Conservation (phyloP, 73 alveolate genomes). For the Stentor coeruleus region DNA sequence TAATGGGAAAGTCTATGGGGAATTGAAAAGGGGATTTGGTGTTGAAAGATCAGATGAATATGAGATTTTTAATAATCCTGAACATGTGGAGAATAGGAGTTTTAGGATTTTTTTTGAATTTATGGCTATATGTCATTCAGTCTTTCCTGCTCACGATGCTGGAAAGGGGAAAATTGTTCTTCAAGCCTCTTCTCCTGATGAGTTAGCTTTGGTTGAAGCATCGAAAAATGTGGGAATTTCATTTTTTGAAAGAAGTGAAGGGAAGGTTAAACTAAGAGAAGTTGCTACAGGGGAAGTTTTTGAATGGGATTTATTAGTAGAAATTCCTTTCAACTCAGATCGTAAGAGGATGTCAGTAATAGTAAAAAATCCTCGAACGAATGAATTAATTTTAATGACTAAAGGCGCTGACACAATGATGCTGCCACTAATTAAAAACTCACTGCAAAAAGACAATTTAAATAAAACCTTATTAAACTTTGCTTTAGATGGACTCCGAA, state of each 20-base stretch:
- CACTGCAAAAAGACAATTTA: too few species aligned
- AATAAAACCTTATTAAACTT: too few species aligned
- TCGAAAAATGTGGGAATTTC: background rate
- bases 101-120: background rate
- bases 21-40: too few species aligned
- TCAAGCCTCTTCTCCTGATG: constrained; percentile 89
- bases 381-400: constrained; percentile 44
- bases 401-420: constrained; percentile 82
- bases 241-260: background rate
- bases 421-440: constrained; percentile 39
- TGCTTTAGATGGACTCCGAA: constrained; percentile 80
- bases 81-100: constrained; percentile 32
- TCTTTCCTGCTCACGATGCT: constrained; percentile 30
- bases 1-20: constrained; percentile 69
- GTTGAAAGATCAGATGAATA: too few species aligned
- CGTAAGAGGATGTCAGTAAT: constrained; percentile 71
- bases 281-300: background rate
- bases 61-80: background rate
- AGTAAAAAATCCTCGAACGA: constrained; percentile 57
- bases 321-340: constrained; percentile 32
- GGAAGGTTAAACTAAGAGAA: background rate
- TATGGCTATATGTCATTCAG: background rate
- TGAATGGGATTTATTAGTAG: background rate
- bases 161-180: too few species aligned
- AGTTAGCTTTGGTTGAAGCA: constrained; percentile 65